Percentiles rank a stretch among this genome's conserved stretches.
Evolutionary conservation across 1,284 basidiomycete species (phyloP).

Genomic region (Leccinum subrobustum): DNA sequence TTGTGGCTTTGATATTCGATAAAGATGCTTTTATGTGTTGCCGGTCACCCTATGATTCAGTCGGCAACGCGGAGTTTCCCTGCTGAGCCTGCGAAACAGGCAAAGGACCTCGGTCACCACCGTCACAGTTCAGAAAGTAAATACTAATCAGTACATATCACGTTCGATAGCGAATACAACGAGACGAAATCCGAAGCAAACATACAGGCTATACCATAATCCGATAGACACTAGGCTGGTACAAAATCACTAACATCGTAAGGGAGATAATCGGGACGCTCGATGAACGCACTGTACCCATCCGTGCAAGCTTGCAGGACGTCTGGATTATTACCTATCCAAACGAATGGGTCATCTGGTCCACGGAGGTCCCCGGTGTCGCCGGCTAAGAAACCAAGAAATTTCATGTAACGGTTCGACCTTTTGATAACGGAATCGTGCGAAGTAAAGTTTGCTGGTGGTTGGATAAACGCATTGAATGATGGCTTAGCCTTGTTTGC

Average conservation of each 20-base stretch:
- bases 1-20: too few species aligned
- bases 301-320: neutral
- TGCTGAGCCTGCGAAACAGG: neutral
- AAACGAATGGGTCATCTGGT: neutral
- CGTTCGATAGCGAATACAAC: neutral
- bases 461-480: neutral
- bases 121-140: neutral
- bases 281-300: neutral
- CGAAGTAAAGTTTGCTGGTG: neutral
- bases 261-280: neutral
- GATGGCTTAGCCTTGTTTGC: neutral
- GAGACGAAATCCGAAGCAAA: too few species aligned
- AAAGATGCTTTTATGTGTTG: neutral
- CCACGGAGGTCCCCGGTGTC: neutral
- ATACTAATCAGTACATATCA: neutral
- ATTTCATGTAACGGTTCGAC: neutral
- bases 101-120: neutral
- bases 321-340: neutral
- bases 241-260: neutral
- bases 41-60: too few species aligned
- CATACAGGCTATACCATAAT: too few species aligned
- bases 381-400: neutral
- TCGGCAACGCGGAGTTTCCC: neutral
- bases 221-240: too few species aligned
- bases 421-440: neutral